Base-by-base conservation (phyloP, 208 protist genomes). In the Crithidia bombi region DNA sequence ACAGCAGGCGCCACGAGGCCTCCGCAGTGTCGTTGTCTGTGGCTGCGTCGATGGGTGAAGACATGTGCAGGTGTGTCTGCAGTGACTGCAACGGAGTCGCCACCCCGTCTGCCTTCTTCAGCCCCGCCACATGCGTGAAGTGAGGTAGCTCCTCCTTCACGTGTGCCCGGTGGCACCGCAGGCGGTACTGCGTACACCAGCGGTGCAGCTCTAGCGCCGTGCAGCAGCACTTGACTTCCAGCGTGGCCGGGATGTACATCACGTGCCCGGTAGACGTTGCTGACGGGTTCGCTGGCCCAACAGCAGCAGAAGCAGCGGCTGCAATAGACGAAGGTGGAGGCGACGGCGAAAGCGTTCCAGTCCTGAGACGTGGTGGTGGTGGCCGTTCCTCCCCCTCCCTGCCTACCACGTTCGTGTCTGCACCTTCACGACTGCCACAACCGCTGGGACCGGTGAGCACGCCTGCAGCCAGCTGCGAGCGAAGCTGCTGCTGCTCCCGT, bases 1-100 rank as follows among this genome's bases (percentile, higher is more conserved):
- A 79, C n/a, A 79, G 73, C 19, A 79, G 51, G 12, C 59, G 74
- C 67, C 74, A 79, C 43, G 32, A 19, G 5, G 52, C 67, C 26
- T 36, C 28, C 26, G 63, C 64, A 25, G 49, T 52, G 44, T 30
- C 30, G 19, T 36, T 30, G 25, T 57, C 56, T 26, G 35, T 23
- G 25, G 30, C 30, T 47, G 10, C 11, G 3, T 14, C n/a, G 5
- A 6, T 28, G 5, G 23, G 7, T 28, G 50, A 6, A 10, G 28
- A 33, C 5, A 19, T 23, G 43, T 47, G 14, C 43, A 21, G 43
- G 21, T 47, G 43, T 19, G 17, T 9, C 47, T 25, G 25, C 23
- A 25, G 3, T 52, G 47, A 7, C 5, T 32, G 47, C 47, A 15
- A 25, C 47, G n/a, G n/a, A n/a, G n/a, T n/a, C n/a, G n/a, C n/a